phyloP scores from a whole-genome alignment of 495 filamentous ascomycete species.

The Penicillium flavigenum region DNA sequence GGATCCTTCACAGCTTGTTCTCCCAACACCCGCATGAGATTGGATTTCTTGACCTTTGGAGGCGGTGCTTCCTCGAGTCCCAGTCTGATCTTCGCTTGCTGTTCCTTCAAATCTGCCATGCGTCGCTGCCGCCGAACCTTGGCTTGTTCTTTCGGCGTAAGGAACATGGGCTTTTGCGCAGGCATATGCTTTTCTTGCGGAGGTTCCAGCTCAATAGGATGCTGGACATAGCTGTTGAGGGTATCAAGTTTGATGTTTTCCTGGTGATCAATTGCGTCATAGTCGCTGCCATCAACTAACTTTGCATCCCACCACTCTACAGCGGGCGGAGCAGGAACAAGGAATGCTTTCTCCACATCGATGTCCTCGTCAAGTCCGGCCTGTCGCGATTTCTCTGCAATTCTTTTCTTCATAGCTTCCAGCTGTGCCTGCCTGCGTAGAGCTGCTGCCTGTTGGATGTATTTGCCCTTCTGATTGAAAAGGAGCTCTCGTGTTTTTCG shows the following conservation, averaged over 20 bases:
- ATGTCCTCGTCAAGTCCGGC: conserved; percentile 88
- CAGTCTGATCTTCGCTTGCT: conserved; percentile 90
- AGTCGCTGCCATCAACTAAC: conserved; percentile 69
- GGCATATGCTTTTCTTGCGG: conserved; percentile 83
- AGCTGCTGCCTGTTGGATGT: conserved; percentile 87
- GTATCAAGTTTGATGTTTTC: conserved; percentile 72
- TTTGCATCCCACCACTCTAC: conserved; percentile 99
- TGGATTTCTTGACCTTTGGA: conserved; percentile 92
- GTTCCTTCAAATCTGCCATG: conserved; percentile 89
- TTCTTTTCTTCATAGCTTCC: conserved; percentile 90
- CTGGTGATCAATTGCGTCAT: conserved; percentile 62
- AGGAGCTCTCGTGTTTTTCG: conserved; percentile 71
- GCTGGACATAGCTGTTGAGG: conserved; percentile 84
- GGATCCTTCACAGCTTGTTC: conserved; percentile 97
- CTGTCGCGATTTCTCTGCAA: conserved; percentile 80
- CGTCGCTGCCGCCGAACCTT: conserved; percentile 89
- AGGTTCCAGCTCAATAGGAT: conserved; percentile 87
- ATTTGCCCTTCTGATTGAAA: conserved; percentile 97
- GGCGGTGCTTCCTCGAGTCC: conserved; percentile 86
- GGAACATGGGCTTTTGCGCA: conserved; percentile 82
- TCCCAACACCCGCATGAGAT: conserved; percentile 96
- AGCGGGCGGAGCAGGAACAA: conserved; percentile 78
- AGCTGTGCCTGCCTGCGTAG: conserved; percentile 81
- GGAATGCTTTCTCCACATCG: conserved; percentile 82
- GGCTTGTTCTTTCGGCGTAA: conserved; percentile 85